Conservation (phyloP, 202 grass and related monocot genomes). For the Elaeis oleifera region DNA sequence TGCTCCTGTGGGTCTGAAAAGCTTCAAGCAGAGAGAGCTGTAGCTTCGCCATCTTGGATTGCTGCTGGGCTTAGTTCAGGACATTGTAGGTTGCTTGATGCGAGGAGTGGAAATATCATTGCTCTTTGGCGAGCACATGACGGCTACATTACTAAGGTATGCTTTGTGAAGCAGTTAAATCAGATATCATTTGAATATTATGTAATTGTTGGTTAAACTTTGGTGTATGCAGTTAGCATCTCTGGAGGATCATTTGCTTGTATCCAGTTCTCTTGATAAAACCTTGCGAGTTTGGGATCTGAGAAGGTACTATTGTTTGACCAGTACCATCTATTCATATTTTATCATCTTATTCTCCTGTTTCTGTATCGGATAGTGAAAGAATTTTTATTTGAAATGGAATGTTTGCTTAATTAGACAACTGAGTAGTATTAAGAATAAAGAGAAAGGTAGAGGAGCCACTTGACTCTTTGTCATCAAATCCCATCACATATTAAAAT, state of each 20-base stretch:
- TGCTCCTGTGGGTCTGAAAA: conserved; percentile 79
- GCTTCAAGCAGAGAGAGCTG: conserved; percentile 23
- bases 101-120: conserved; percentile 69
- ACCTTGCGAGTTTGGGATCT: conserved; percentile 90
- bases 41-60: conserved; percentile 55
- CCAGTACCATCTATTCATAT: background rate
- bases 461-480: no score
- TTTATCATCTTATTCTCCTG: no score
- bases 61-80: conserved; percentile 86
- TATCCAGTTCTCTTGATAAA: conserved; percentile 92
- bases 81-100: conserved; percentile 73
- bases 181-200: conserved; percentile 12
- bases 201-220: background rate
- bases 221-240: conserved; percentile 54
- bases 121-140: conserved; percentile 86
- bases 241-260: conserved; percentile 76
- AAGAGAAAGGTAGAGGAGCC: no score
- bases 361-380: no score
- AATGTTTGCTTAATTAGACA: no score
- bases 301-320: conserved; percentile 53
- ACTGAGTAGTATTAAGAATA: no score
- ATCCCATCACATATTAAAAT: no score
- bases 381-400: no score
- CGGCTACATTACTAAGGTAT: conserved; percentile 91
- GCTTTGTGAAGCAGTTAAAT: conserved; percentile 1